phyloP scores from a whole-genome alignment of 352 stramenopile species.

The Globisporangium emineosum region DNA sequence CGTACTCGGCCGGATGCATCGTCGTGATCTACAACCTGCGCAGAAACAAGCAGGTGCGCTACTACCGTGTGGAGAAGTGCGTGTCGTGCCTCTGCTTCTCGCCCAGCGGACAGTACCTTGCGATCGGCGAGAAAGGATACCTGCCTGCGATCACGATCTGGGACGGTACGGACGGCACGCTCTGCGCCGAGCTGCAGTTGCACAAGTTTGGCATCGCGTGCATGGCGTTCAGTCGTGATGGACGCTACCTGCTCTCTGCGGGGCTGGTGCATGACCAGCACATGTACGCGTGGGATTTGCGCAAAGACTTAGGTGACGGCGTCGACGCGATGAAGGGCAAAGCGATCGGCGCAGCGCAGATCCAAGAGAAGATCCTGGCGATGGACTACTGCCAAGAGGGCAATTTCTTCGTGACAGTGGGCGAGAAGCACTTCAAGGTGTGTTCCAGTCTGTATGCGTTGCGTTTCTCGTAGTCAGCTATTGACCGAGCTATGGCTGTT shows the following conservation, averaged over 20 bases:
- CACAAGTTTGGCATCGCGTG: slow-evolving; percentile 84
- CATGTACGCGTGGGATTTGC: slow-evolving; percentile 72
- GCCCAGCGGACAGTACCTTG: slow-evolving; percentile 75
- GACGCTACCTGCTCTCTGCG: slow-evolving; percentile 54
- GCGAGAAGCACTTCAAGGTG: slow-evolving; percentile 78
- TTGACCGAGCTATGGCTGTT: no score
- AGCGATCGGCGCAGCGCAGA: slow-evolving; percentile 39
- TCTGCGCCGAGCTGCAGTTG: slow-evolving; percentile 77
- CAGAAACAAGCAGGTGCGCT: slow-evolving; percentile 83
- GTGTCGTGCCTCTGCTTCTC: slow-evolving; percentile 86
- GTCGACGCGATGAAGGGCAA: slow-evolving; percentile 28
- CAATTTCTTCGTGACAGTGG: slow-evolving; percentile 82
- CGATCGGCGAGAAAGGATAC: slow-evolving; percentile 87
- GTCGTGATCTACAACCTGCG: slow-evolving; percentile 90
- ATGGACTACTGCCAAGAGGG: slow-evolving; percentile 69
- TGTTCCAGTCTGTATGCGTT: no score
- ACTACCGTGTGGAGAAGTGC: slow-evolving; percentile 85
- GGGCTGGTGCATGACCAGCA: slow-evolving; percentile 84
- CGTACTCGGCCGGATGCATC: slow-evolving; percentile 84
- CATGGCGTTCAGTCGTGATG: slow-evolving; percentile 74
- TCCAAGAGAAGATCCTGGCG: slow-evolving; percentile 69
- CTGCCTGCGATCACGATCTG: slow-evolving; percentile 84
- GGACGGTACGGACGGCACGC: slow-evolving; percentile 69
- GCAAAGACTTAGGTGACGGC: slow-evolving; percentile 2
- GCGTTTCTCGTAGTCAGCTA: no score